Evolutionary conservation across 208 protist genomes (phyloP).

Genomic region (Trypanosoma conorhini): DNA sequence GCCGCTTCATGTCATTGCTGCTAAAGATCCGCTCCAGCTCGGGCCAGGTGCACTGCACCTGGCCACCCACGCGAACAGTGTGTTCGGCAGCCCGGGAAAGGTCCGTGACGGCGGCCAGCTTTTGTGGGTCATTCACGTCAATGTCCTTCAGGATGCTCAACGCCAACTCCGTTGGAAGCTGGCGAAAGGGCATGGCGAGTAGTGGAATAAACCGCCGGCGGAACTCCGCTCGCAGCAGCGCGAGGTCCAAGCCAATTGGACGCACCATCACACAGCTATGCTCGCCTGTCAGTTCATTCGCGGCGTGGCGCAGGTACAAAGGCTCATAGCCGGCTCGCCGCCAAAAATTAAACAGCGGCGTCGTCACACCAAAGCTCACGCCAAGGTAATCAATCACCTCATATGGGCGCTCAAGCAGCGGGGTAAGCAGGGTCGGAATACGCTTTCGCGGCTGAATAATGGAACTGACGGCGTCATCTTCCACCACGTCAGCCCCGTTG

Average conservation of each 20-base stretch:
- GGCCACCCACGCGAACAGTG: slow-evolving; percentile 56
- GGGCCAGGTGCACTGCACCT: slow-evolving; percentile 46
- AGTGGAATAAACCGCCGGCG: slow-evolving; percentile 89
- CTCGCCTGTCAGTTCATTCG: slow-evolving; percentile 99
- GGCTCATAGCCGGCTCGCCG: slow-evolving; percentile 81
- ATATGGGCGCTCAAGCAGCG: slow-evolving; percentile 84
- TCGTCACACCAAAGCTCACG: slow-evolving; percentile 97
- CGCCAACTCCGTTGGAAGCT: slow-evolving; percentile 82
- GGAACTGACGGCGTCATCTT: slow-evolving; percentile 23
- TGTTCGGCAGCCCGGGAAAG: slow-evolving; percentile 28
- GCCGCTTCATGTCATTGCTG: slow-evolving; percentile 93
- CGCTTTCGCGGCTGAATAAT: slow-evolving; percentile 42
- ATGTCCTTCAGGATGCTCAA: slow-evolving; percentile 82
- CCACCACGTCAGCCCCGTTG: slow-evolving; percentile 19
- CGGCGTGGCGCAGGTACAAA: slow-evolving; percentile 92
- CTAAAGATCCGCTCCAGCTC: slow-evolving; percentile 74
- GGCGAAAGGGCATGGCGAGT: slow-evolving; percentile 92
- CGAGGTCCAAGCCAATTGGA: slow-evolving; percentile 68
- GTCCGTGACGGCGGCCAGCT: slow-evolving; percentile 40
- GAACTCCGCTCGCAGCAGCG: slow-evolving; percentile 88
- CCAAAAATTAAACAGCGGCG: slow-evolving; percentile 98
- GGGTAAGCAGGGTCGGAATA: slow-evolving; percentile 82
- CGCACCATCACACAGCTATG: slow-evolving; percentile 99
- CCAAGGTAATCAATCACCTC: slow-evolving; percentile 98
- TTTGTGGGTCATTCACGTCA: slow-evolving; percentile 55